Percentiles rank a stretch among this genome's conserved stretches.
phyloP scores from a whole-genome alignment of 371 early-diverging fungal genomes.

The Mortierella sp. region DNA sequence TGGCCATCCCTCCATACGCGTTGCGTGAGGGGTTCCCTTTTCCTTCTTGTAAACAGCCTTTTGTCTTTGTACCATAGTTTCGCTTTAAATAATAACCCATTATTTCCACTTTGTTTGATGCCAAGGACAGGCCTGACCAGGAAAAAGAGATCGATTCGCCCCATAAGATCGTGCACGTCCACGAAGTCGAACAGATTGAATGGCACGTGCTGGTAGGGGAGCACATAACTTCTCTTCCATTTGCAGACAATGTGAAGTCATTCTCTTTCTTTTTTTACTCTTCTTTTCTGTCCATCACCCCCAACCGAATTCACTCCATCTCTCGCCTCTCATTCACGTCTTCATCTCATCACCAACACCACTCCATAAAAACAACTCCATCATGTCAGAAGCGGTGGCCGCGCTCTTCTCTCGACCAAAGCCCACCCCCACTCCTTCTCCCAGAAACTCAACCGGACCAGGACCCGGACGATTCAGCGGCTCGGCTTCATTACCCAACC shows the following conservation, averaged over 20 bases:
- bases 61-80: not conserved
- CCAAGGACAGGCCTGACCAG: not conserved
- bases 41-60: not conserved
- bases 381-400: conserved; percentile 34
- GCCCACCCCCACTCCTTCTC: not conserved
- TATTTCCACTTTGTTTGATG: not conserved
- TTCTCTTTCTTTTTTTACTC: not conserved
- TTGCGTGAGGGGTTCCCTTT: not conserved
- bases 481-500: conserved; percentile 38
- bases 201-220: not conserved
- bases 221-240: not conserved
- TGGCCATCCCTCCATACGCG: not conserved
- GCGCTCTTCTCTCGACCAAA: conserved; percentile 28
- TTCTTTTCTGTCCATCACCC: not conserved
- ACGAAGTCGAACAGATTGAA: not conserved
- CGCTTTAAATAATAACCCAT: not conserved
- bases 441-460: conserved; percentile 18
- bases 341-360: not conserved
- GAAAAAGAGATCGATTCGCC: not conserved
- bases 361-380: not conserved
- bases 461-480: not conserved
- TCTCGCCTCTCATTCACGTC: not conserved
- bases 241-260: not conserved
- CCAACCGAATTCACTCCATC: not conserved
- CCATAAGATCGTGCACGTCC: conserved; percentile 6